phyloP scores from a whole-genome alignment of 352 stramenopile genomes.

The Pythium dissimile region DNA sequence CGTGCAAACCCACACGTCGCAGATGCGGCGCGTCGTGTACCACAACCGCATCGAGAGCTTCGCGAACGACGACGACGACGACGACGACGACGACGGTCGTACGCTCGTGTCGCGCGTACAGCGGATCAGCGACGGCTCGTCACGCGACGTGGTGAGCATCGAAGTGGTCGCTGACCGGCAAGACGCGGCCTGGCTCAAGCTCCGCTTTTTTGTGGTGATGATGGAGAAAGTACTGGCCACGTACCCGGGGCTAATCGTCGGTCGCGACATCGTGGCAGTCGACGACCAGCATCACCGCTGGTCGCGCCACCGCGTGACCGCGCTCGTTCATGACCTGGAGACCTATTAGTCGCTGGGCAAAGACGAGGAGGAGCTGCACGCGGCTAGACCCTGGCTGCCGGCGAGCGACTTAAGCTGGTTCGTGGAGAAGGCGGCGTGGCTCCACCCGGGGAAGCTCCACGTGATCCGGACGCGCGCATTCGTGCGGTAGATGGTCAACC shows the following conservation, averaged over 20 bases:
- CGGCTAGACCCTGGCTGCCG: too few species aligned
- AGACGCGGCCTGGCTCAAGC: background rate
- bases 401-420: too few species aligned
- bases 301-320: background rate
- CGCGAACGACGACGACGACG: background rate
- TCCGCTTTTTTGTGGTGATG: constrained; percentile 16
- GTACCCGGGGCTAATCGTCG: constrained; percentile 2
- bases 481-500: constrained; percentile 1
- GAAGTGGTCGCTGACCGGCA: constrained; percentile 6
- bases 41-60: constrained; percentile 10
- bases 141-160: constrained; percentile 4
- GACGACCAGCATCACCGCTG: background rate
- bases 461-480: constrained; percentile 9
- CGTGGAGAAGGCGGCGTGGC: too few species aligned
- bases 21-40: constrained; percentile 3
- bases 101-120: constrained; percentile 13
- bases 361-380: too few species aligned
- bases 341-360: background rate
- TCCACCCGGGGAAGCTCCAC: too few species aligned
- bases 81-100: too few species aligned
- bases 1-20: constrained; percentile 22
- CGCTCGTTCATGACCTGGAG: too few species aligned
- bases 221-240: constrained; percentile 20
- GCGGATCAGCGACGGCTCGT: background rate
- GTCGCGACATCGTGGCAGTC: background rate